Percentiles rank a stretch among this genome's conserved stretches.
These are phyloP conservation scores for Chloris gayana DNA, from an alignment of 176 grass and related monocot species.

Conservation along the genomic window DNA sequence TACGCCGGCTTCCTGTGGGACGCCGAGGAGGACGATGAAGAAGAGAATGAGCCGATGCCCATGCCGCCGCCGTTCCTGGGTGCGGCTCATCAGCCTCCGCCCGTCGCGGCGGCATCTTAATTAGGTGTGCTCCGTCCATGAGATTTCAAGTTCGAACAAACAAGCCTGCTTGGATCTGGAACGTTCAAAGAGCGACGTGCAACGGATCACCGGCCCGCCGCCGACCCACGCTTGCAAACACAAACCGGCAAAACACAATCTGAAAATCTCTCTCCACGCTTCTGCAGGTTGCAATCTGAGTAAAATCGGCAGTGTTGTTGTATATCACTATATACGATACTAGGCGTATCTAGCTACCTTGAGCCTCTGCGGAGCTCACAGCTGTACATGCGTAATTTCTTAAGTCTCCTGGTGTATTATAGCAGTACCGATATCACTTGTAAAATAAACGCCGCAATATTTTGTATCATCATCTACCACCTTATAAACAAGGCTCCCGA, in stretches of 20 bases:
- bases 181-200: neutral
- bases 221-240: neutral
- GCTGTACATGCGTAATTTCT: slow-evolving; percentile 37
- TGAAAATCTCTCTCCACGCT: neutral
- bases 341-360: neutral
- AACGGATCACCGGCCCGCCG: neutral
- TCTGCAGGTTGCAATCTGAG: neutral
- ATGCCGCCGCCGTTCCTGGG: neutral
- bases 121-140: slow-evolving; percentile 1
- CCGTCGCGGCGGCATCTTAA: slow-evolving; percentile 39
- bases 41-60: slow-evolving; percentile 2
- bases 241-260: slow-evolving; percentile 30
- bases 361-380: neutral
- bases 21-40: slow-evolving; percentile 50
- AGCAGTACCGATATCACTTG: neutral
- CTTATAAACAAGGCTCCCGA: neutral
- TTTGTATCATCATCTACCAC: neutral
- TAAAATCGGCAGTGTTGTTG: neutral
- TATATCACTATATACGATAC: too few species aligned
- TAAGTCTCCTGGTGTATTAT: slow-evolving; percentile 1
- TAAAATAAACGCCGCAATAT: slow-evolving; percentile 29
- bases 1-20: slow-evolving; percentile 68
- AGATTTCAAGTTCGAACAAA: neutral
- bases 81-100: slow-evolving; percentile 23
- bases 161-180: slow-evolving; percentile 2